Evolutionary conservation across 768 basidiomycete species (phyloP), one percentile per base, ranked within the genome.

Genomic region (Calocybe cyanea): DNA sequence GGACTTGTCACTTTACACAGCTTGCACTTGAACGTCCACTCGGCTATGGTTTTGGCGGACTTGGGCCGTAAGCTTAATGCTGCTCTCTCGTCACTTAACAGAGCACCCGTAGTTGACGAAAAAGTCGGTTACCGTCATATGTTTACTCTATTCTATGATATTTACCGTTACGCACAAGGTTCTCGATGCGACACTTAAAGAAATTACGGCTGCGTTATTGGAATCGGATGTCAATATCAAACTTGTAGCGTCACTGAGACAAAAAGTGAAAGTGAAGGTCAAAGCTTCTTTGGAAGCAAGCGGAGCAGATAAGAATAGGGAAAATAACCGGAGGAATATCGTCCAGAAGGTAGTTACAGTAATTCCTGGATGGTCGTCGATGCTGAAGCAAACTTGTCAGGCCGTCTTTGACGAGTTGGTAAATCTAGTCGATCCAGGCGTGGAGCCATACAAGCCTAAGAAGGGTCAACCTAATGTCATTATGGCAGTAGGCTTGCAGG

Each of bases 221-320:
- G 94, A 98, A 66, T 86, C 93, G 15, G 96, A 99, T 68, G 95
- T 99, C 54, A 99, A 99, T 62, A 95, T 99, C 57, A 96, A 95
- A 64, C 80, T 98, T 17, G 96, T 97, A 15, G 79, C 91, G 4
- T 80, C 81, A 31, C 65, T 96, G 45, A 81, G 92, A 52, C 82
- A 86, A 52, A 92, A 92, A 64, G 92, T 98, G 59, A 93, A 94
- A 65, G 71, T 79, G 2, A 93, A 92, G 60, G 91, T 94, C 43
- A 87, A 96, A 62, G 80, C 88, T 4, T 72, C 84, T 17, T 61
- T 93, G 18, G 92, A 93, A 55, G 67, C 71, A 21, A 72, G 63
- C 48, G 73, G 66, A 25, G 67, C 75, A 20, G 88, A 87, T 58
- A 86, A 87, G 57, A 75, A 81, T 28, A 89, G 85, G 57, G 91